These are phyloP conservation scores for Elymus sibiricus DNA, from an alignment of 176 grass and related monocot genomes.

Conservation along the genomic window DNA sequence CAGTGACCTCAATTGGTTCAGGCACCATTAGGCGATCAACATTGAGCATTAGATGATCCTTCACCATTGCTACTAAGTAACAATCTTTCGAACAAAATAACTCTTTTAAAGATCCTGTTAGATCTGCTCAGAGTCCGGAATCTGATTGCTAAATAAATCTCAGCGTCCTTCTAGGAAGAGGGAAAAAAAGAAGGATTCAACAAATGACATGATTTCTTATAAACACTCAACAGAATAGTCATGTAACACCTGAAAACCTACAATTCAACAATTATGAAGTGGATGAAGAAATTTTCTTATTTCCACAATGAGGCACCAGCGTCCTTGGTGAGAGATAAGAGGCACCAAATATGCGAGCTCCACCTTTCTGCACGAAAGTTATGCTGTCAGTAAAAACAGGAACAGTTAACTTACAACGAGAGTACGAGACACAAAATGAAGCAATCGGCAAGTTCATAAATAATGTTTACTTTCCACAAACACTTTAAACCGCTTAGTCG, in stretches of 20 bases:
- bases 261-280: constrained; percentile 1
- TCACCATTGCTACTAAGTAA: constrained; percentile 41
- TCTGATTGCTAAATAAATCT: constrained; percentile 30
- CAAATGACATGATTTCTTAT: not conserved
- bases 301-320: constrained; percentile 21
- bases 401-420: not conserved
- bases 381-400: not conserved
- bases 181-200: not conserved
- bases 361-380: constrained; percentile 37
- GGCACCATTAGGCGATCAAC: constrained; percentile 45
- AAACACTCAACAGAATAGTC: not conserved
- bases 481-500: not conserved
- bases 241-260: constrained; percentile 9
- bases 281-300: not conserved
- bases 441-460: not conserved
- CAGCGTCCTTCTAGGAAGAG: constrained; percentile 29
- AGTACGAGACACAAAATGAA: not conserved
- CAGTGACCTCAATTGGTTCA: constrained; percentile 25
- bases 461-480: not conserved
- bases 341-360: constrained; percentile 40
- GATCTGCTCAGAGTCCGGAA: constrained; percentile 27
- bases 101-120: constrained; percentile 31
- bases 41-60: constrained; percentile 47
- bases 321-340: constrained; percentile 26
- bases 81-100: constrained; percentile 19